These are phyloP conservation scores for Plenodomus lindquistii DNA, from an alignment of 2,329 filamentous ascomycete species.

Conservation along the genomic window DNA sequence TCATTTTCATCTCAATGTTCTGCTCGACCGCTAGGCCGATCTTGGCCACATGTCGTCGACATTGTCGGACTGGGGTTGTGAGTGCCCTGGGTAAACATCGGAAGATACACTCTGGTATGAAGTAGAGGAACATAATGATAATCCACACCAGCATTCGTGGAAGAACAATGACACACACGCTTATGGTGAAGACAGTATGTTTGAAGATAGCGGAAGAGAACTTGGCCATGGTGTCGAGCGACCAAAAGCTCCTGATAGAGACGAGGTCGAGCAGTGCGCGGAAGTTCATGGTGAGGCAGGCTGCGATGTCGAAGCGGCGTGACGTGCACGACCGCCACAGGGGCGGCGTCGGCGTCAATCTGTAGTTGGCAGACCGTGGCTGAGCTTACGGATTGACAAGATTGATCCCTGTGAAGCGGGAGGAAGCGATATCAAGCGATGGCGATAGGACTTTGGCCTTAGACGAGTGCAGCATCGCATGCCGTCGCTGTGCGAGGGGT, in stretches of 20 bases:
- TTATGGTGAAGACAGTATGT: background rate
- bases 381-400: background rate
- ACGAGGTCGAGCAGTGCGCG: background rate
- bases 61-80: slow-evolving; percentile 20
- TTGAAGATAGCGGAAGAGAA: background rate
- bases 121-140: slow-evolving; percentile 4
- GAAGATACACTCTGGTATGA: slow-evolving; percentile 17
- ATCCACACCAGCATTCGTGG: slow-evolving; percentile 2
- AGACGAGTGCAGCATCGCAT: too few relatives aligned
- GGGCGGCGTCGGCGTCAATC: too few relatives aligned
- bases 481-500: background rate
- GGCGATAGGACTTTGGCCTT: background rate
- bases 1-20: slow-evolving; percentile 13
- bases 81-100: slow-evolving; percentile 19
- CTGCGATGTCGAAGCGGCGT: background rate
- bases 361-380: background rate
- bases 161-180: background rate
- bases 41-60: slow-evolving; percentile 21
- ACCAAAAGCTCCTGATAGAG: background rate
- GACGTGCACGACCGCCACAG: background rate
- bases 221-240: background rate
- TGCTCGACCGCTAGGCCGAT: slow-evolving; percentile 13
- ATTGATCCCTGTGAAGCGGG: background rate
- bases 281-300: background rate
- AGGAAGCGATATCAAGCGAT: background rate